Percentiles rank a stretch among this genome's conserved stretches.
phyloP scores from a whole-genome alignment of 2,329 filamentous ascomycete genomes.

The Penicillium sp. region DNA sequence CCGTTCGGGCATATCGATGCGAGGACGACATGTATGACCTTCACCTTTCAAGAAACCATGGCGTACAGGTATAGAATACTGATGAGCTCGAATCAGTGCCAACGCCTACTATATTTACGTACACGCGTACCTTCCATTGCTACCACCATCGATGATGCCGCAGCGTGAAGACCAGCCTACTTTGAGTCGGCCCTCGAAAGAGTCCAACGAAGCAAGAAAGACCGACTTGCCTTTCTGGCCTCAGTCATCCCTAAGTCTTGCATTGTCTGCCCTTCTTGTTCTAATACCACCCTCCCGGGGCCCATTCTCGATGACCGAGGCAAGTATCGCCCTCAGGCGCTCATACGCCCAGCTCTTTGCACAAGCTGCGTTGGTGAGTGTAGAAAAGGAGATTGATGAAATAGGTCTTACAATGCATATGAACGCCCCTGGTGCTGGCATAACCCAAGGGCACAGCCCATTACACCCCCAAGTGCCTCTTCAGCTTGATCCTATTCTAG shows the following conservation, averaged over 20 bases:
- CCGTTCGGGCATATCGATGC: conserved; percentile 20
- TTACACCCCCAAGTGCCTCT: conserved; percentile 20
- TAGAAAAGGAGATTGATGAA: conserved; percentile 19
- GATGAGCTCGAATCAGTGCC: conserved; percentile 9
- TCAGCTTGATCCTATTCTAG: conserved; percentile 20
- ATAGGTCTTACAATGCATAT: not conserved
- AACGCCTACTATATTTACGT: conserved; percentile 32
- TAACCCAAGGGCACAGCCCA: not conserved
- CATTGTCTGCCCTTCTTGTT: conserved; percentile 24
- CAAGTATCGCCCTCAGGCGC: conserved; percentile 11
- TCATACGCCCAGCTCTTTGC: conserved; percentile 27
- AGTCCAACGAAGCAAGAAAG: conserved; percentile 4
- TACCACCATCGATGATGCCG: conserved; percentile 16
- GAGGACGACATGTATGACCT: conserved; percentile 25
- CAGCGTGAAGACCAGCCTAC: conserved; percentile 15
- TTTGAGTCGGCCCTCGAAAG: conserved; percentile 1
- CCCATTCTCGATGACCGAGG: conserved; percentile 7
- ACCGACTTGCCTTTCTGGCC: conserved; percentile 23
- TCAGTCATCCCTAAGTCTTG: conserved; percentile 21
- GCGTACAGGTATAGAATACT: not conserved
- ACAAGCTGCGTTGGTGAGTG: conserved; percentile 19
- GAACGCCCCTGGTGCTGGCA: not conserved
- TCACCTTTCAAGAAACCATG: not conserved
- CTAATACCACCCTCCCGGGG: conserved; percentile 22
- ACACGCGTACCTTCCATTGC: conserved; percentile 28